Evolutionary conservation across 306 rosid genomes (phyloP).

Genomic region (Begonia masoniana): DNA sequence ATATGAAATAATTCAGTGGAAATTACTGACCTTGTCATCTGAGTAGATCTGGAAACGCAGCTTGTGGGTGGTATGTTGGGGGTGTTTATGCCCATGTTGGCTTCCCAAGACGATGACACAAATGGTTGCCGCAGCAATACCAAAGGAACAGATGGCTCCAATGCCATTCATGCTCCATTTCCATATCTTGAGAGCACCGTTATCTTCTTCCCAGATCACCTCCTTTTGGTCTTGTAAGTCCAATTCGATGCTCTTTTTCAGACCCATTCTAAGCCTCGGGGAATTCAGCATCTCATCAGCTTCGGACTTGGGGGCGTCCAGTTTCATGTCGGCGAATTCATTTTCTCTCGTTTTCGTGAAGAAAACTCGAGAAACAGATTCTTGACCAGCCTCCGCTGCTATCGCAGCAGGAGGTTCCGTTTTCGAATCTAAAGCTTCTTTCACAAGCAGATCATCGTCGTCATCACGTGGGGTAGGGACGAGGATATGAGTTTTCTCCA

Average conservation of each 20-base stretch:
- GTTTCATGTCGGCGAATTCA: constrained; percentile 71
- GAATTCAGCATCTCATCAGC: constrained; percentile 31
- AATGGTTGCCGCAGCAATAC: constrained; percentile 74
- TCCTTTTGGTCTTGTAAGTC: constrained; percentile 16
- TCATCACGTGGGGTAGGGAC: constrained; percentile 11
- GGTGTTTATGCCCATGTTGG: constrained; percentile 27
- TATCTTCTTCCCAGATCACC: constrained; percentile 14
- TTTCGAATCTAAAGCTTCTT: background rate
- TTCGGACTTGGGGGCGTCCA: constrained; percentile 51
- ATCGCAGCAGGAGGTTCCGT: constrained; percentile 10
- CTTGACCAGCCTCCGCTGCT: constrained; percentile 28
- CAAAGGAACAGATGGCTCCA: constrained; percentile 85
- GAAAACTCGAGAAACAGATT: constrained; percentile 36
- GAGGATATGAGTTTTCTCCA: constrained; percentile 16
- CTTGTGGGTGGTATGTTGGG: constrained; percentile 30
- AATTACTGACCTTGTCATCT: constrained; percentile 52
- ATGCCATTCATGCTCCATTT: constrained; percentile 62
- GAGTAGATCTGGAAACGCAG: constrained; percentile 50
- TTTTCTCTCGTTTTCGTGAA: constrained; percentile 49
- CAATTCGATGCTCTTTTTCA: constrained; percentile 7
- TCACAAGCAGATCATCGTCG: too few species aligned
- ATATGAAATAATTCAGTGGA: background rate
- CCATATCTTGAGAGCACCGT: constrained; percentile 33
- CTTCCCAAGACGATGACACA: constrained; percentile 51
- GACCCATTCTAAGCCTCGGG: constrained; percentile 19